Conservation (phyloP, 805 yeast species). For the Pichia cabralensis region DNA sequence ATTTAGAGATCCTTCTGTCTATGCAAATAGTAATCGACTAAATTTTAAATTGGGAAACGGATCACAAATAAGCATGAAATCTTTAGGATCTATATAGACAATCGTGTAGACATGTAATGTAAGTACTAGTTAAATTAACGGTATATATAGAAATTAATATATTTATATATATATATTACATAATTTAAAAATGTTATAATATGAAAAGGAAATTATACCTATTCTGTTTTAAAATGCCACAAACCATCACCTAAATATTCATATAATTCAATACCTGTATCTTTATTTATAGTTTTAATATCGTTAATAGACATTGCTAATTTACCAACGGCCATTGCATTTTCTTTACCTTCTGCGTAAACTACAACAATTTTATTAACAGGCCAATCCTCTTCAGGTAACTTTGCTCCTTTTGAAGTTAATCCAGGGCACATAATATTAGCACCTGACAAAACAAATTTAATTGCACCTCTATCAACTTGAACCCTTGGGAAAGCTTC, state of each 20-base stretch:
- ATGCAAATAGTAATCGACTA: not conserved
- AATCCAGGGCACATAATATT: slow-evolving; percentile 96
- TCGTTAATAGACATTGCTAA: slow-evolving; percentile 83
- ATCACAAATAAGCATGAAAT: slow-evolving; percentile 7
- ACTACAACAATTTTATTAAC: slow-evolving; percentile 68
- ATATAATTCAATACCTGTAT: slow-evolving; percentile 77
- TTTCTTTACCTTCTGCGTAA: slow-evolving; percentile 88
- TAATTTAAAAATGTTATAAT: not conserved
- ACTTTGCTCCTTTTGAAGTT: slow-evolving; percentile 72
- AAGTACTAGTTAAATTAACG: not conserved
- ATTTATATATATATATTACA: not conserved
- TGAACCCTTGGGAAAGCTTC: slow-evolving; percentile 74
- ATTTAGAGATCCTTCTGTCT: slow-evolving; percentile 4
- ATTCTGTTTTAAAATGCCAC: slow-evolving; percentile 44
- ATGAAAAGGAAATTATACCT: too few species aligned
- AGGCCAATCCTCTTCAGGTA: slow-evolving; percentile 65
- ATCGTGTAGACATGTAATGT: too few species aligned
- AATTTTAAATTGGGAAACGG: slow-evolving; percentile 5
- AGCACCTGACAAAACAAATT: slow-evolving; percentile 91
- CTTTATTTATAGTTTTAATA: slow-evolving; percentile 73
- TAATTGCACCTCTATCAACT: slow-evolving; percentile 94
- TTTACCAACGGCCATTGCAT: slow-evolving; percentile 86
- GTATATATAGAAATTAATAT: not conserved
- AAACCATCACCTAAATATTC: slow-evolving; percentile 87
- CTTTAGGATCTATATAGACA: too few species aligned